These are phyloP conservation scores for Dillenia turbinata DNA, from an alignment of 164 flowering plant genomes.

Conservation along the genomic window DNA sequence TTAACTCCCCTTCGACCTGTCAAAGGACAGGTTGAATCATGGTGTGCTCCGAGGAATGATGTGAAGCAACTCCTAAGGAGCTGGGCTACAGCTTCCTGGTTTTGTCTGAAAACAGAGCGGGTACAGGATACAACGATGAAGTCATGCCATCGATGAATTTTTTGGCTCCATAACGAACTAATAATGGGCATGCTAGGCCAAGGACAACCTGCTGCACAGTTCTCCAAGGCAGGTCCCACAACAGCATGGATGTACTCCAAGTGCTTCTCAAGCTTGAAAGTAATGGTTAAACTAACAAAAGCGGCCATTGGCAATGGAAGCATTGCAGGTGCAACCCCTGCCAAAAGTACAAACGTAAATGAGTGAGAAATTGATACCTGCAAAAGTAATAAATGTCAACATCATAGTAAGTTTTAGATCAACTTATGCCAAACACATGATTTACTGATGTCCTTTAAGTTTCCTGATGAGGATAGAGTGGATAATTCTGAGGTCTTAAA, in stretches of 20 bases:
- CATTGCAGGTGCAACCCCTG: conserved; percentile 35
- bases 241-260: conserved; percentile 58
- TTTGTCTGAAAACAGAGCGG: conserved; percentile 62
- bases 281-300: conserved; percentile 83
- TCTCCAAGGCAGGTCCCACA: conserved; percentile 67
- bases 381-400: no score
- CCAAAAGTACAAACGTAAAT: conserved; percentile 17
- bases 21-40: conserved; percentile 21
- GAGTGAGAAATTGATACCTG: background rate
- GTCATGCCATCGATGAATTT: conserved; percentile 79
- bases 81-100: conserved; percentile 67
- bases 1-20: conserved; percentile 35
- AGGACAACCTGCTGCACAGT: conserved; percentile 62
- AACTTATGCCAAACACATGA: background rate
- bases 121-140: conserved; percentile 65
- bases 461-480: no score
- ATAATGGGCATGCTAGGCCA: conserved; percentile 82
- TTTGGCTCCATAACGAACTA: conserved; percentile 84
- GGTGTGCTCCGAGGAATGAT: conserved; percentile 49
- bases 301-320: conserved; percentile 95
- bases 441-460: background rate
- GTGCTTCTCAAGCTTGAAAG: conserved; percentile 70
- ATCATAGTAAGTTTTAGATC: background rate
- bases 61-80: conserved; percentile 74
- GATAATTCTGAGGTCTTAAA: no score